Percentiles rank a stretch among this genome's conserved stretches.
These are phyloP conservation scores for Peronospora tabacina DNA, from an alignment of 352 stramenopile species.

Conservation along the genomic window DNA sequence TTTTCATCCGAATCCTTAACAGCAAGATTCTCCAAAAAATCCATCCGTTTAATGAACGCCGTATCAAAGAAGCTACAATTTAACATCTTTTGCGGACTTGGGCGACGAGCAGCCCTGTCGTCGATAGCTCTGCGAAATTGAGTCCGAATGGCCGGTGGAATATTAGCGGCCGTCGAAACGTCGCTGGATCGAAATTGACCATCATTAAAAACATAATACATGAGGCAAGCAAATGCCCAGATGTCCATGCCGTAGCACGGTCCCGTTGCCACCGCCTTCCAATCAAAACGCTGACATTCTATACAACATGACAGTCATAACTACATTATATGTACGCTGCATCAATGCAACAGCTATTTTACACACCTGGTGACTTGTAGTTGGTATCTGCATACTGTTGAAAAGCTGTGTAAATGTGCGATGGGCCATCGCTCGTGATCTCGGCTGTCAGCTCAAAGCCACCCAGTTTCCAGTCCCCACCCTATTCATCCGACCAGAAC, in stretches of 20 bases:
- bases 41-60: conserved; percentile 89
- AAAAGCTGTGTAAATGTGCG: conserved; percentile 65
- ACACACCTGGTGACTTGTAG: conserved; percentile 71
- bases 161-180: conserved; percentile 51
- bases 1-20: conserved; percentile 92
- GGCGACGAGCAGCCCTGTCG: conserved; percentile 45
- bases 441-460: conserved; percentile 89
- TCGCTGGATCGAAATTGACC: conserved; percentile 49
- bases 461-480: conserved; percentile 93
- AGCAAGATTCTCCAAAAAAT: conserved; percentile 89
- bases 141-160: conserved; percentile 52
- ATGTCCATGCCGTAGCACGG: conserved; percentile 62
- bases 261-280: conserved; percentile 44
- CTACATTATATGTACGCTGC: neutral
- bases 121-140: conserved; percentile 84
- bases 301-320: conserved; percentile 6
- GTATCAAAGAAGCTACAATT: conserved; percentile 89
- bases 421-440: conserved; percentile 72
- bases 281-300: conserved; percentile 82
- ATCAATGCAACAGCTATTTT: conserved; percentile 5
- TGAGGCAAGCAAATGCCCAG: conserved; percentile 66
- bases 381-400: conserved; percentile 82
- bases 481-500: conserved; percentile 21
- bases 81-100: conserved; percentile 82
- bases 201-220: conserved; percentile 78